Evolutionary conservation across 2,329 filamentous ascomycete genomes (phyloP), one percentile per base, ranked within the genome.

Genomic region (Colletotrichum coccodes): DNA sequence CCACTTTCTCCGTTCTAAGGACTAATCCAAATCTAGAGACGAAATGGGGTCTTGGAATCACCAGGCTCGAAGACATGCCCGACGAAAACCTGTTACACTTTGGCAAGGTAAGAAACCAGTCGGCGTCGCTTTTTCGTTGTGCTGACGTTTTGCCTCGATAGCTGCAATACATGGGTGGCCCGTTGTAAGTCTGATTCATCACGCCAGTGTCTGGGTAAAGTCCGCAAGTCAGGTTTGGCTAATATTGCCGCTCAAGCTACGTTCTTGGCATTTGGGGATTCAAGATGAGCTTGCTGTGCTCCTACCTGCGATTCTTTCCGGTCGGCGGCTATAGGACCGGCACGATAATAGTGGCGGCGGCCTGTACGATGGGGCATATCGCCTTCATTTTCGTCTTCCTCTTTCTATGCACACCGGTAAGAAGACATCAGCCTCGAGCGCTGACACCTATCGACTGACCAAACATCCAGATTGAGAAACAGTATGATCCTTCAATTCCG

Each of bases 291-390:
- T 73, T 85, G 3, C 72, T 86, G 4, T 76, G 82, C 9, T 81
- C 81, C 1, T 82, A 84, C 26, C 75, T 85, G 0, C 81, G 84
- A 2, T 83, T 86, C 26, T 79, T 84, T 6, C 79, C 83, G 2
- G 75, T 76, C 1, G 76, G 77, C 1, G 56, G 60, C 3, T 82
- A 82, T 50, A 77, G 78, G 23, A 72, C 74, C 2, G 60, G 72
- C 0, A 79, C 82, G 0, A 75, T 81, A 9, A 71, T 69, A 6
- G 74, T 82, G 9, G 77, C 80, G 2, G 71, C 78, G 0, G 72
- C 77, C 0, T 78, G 78, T 30, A 76, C 77, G 0, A 46, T 80
- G 28, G 83, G 80, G 44, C 82, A 85, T 50, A 69, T 85, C 34
- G 76, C 76, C 14, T 81, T 82, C 63, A 40, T 80, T 2, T 65